Evolutionary conservation across 1,284 basidiomycete genomes (phyloP), one percentile per base, ranked within the genome.

Genomic region (Naganishia cerealis): DNA sequence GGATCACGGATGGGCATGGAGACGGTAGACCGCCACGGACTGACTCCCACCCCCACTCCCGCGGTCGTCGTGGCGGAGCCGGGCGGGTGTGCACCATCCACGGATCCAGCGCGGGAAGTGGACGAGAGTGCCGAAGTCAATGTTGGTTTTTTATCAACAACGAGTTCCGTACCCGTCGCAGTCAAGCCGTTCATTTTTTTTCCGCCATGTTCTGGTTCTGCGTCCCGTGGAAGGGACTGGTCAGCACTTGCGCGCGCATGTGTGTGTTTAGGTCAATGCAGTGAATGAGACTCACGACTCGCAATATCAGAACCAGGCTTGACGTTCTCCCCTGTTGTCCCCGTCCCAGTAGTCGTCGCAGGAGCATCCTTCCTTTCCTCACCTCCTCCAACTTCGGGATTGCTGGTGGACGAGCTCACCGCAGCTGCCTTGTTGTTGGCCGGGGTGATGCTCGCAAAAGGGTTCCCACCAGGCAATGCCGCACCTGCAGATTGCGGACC

Each of bases 1-100:
- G 93, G 92, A 80, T 99, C 94, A 71, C 90, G 88, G 66, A 86
- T 90, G 39, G 85, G 86, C 58, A 86, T 76, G 74, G 36, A 77
- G 3, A 71, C 68, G 3, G 87, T 61, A 86, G 87, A 80, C 88
- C 93, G 70, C 88, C 88, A 75, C 86, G 77, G 57, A 81, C 83
- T 71, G 29, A 33, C 29, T 33, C 29, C 29, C 29, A 6, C 29
- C 3, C 6, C n/a, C 6, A 75, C 73, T 29, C 75, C 77, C 10
- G 71, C 21, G n/a, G 46, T 21, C 46, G n/a, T 10, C 69, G 42
- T 21, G 8, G 33, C 46, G 36, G 42, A 36, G 4, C 24, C 59
- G 10, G 42, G 26, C 24, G 33, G 38, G 21, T 39, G 50, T 24
- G 52, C 29, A 8, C 61, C 53, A 13, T 63, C 61, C 5, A 63